Conservation (phyloP, 495 filamentous ascomycete genomes). For the Penicillium herquei region DNA sequence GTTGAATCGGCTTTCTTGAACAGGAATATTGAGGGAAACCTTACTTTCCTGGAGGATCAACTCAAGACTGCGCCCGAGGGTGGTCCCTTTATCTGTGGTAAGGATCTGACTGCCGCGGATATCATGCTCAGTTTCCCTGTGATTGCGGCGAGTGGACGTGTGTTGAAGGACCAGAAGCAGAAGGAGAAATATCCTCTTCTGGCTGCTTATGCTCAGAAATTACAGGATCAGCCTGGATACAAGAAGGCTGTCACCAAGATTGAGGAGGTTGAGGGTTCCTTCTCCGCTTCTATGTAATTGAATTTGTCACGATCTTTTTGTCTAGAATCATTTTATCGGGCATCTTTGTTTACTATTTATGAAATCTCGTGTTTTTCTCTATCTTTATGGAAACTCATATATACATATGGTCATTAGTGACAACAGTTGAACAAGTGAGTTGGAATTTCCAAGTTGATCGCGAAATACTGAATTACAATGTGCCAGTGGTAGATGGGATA, state of each 20-base stretch:
- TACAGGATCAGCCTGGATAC: constrained; percentile 64
- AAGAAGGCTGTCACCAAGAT: constrained; percentile 59
- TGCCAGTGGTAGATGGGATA: too few relatives aligned
- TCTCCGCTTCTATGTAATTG: constrained; percentile 39
- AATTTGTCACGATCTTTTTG: too few relatives aligned
- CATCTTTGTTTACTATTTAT: too few relatives aligned
- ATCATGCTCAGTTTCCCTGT: constrained; percentile 78
- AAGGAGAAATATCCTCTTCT: constrained; percentile 60
- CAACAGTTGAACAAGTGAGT: too few relatives aligned
- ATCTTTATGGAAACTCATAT: too few relatives aligned
- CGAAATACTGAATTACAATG: too few relatives aligned
- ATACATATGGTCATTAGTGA: too few relatives aligned
- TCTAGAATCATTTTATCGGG: too few relatives aligned
- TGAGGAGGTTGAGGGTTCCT: constrained; percentile 58
- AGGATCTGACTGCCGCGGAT: constrained; percentile 72
- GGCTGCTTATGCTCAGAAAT: constrained; percentile 57
- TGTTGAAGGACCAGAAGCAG: constrained; percentile 47
- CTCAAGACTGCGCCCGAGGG: constrained; percentile 60
- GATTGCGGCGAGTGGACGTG: constrained; percentile 45
- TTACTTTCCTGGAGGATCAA: constrained; percentile 71
- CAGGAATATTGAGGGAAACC: constrained; percentile 62
- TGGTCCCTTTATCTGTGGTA: constrained; percentile 70
- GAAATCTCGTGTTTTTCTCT: too few relatives aligned
- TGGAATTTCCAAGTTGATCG: too few relatives aligned
- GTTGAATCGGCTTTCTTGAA: constrained; percentile 59